These are phyloP conservation scores for Euphrasia confusa DNA, from an alignment of 257 asterid genomes.

Conservation along the genomic window DNA sequence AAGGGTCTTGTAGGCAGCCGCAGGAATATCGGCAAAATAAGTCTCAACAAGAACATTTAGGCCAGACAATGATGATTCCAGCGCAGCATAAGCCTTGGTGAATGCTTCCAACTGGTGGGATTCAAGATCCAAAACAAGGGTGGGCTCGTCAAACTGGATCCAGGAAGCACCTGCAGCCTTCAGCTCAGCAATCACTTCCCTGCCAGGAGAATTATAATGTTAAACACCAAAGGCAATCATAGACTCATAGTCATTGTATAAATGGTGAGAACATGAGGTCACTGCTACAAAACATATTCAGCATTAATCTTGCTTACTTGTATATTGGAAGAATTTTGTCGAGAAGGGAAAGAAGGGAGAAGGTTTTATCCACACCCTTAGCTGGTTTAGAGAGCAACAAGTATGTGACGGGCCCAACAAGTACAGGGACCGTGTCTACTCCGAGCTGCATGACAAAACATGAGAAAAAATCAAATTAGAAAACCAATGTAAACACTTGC, in stretches of 20 bases:
- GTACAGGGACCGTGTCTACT: slow-evolving; percentile 80
- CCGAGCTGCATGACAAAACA: slow-evolving; percentile 59
- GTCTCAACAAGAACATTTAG: slow-evolving; percentile 66
- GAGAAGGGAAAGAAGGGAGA: slow-evolving; percentile 73
- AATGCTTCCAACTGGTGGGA: slow-evolving; percentile 82
- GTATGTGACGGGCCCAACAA: slow-evolving; percentile 86
- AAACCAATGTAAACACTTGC: slow-evolving; percentile 1
- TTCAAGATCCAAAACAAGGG: slow-evolving; percentile 80
- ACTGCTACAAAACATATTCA: background rate
- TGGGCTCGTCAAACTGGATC: slow-evolving; percentile 96
- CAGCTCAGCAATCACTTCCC: slow-evolving; percentile 89
- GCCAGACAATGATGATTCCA: slow-evolving; percentile 70
- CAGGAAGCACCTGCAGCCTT: slow-evolving; percentile 93
- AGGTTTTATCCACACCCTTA: slow-evolving; percentile 86
- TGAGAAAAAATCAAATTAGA: slow-evolving; percentile 18
- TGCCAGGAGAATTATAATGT: slow-evolving; percentile 27
- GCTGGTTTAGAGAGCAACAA: slow-evolving; percentile 90
- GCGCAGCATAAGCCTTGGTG: slow-evolving; percentile 71
- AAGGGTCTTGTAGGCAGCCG: slow-evolving; percentile 65
- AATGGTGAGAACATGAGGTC: slow-evolving; percentile 1
- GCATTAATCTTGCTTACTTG: slow-evolving; percentile 43
- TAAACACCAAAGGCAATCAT: slow-evolving; percentile 12
- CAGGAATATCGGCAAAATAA: slow-evolving; percentile 85
- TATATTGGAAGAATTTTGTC: slow-evolving; percentile 86
- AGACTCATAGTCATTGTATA: background rate